A percentile compares a stretch with the other conserved stretches of the same genome.
These are phyloP conservation scores for Alectoria sarmentosa DNA, from an alignment of 495 filamentous ascomycete species.

Conservation along the genomic window DNA sequence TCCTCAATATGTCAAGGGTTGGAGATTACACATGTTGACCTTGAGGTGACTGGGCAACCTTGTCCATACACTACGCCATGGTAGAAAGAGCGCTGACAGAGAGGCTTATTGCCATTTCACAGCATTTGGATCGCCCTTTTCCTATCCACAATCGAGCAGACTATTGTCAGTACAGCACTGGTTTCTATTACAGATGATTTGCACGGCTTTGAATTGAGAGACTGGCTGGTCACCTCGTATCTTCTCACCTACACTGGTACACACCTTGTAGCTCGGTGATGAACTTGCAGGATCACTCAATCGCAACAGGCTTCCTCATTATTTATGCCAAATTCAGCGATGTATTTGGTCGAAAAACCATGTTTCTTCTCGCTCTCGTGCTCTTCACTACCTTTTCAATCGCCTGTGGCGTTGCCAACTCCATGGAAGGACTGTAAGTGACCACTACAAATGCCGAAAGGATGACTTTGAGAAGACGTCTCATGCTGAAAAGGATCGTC, in stretches of 20 bases:
- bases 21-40: too few species aligned
- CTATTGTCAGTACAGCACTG: conserved; percentile 57
- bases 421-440: too few species aligned
- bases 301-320: conserved; percentile 48
- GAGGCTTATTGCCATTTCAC: too few species aligned
- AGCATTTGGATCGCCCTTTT: too few species aligned
- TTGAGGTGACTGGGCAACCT: too few species aligned
- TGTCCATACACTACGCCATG: too few species aligned
- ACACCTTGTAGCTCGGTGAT: not conserved
- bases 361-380: conserved; percentile 43
- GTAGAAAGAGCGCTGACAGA: too few species aligned
- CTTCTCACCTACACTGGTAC: conserved; percentile 51
- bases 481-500: conserved; percentile 50
- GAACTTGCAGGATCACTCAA: not conserved
- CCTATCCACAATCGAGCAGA: conserved; percentile 54
- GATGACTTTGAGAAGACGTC: too few species aligned
- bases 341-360: conserved; percentile 39
- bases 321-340: conserved; percentile 56
- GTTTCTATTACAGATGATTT: conserved; percentile 51
- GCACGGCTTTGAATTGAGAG: conserved; percentile 43
- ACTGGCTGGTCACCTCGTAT: conserved; percentile 54
- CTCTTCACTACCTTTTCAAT: conserved; percentile 51
- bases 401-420: conserved; percentile 51
- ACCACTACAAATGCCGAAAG: too few species aligned
- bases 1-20: too few species aligned